phyloP scores from a whole-genome alignment of 495 filamentous ascomycete species.

The Xylaria castorea region DNA sequence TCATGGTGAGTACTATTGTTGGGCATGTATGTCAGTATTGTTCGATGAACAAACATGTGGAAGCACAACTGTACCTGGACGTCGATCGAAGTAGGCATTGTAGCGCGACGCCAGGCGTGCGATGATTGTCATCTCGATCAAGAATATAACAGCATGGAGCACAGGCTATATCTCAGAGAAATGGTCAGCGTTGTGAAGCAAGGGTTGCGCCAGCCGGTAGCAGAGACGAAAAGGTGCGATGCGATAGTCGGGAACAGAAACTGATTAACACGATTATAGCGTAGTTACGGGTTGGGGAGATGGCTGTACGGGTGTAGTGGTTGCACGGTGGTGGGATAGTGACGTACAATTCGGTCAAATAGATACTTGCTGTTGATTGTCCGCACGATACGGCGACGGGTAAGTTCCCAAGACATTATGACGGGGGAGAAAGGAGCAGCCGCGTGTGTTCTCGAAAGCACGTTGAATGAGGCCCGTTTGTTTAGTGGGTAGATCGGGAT shows the following conservation, averaged over 20 bases:
- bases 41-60: neutral
- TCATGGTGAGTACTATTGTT: conserved; percentile 83
- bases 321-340: conserved; percentile 29
- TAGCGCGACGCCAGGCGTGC: conserved; percentile 84
- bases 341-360: conserved; percentile 78
- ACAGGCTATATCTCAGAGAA: conserved; percentile 68
- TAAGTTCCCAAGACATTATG: conserved; percentile 62
- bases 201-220: neutral
- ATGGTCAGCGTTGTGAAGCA: conserved; percentile 35
- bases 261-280: neutral
- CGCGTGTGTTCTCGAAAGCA: neutral
- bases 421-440: conserved; percentile 14
- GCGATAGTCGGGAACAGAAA: neutral
- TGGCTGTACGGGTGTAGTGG: neutral
- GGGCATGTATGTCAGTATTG: conserved; percentile 30
- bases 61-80: conserved; percentile 67
- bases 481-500: conserved; percentile 20
- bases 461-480: conserved; percentile 11
- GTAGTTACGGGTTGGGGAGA: neutral
- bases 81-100: conserved; percentile 88
- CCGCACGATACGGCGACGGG: conserved; percentile 67
- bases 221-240: neutral
- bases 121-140: conserved; percentile 86
- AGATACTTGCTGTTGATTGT: conserved; percentile 79
- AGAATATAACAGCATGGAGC: conserved; percentile 81